A percentile compares a stretch with the other conserved stretches of the same genome.
Evolutionary conservation across 306 rosid genomes (phyloP).

Genomic region (Trichosanthes truncata): DNA sequence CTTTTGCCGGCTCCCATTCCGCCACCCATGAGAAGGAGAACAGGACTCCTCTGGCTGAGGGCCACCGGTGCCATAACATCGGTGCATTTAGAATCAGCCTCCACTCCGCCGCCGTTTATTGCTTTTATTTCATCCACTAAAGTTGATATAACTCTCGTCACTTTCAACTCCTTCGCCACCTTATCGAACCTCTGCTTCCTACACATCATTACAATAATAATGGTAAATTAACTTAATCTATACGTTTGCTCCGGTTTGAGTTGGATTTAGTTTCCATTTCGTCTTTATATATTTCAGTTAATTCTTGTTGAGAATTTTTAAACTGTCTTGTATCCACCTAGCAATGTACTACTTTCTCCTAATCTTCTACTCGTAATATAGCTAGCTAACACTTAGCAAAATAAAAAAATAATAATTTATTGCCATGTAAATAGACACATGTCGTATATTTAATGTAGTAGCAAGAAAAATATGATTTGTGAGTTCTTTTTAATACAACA

Average conservation of each 20-base stretch:
- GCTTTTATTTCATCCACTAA: slow-evolving; percentile 70
- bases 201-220: too few relatives aligned
- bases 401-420: too few relatives aligned
- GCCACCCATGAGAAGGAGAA: slow-evolving; percentile 84
- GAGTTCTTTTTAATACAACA: too few relatives aligned
- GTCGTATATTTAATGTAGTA: too few relatives aligned
- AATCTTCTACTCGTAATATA: too few relatives aligned
- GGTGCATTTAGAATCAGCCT: slow-evolving; percentile 23
- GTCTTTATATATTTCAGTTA: background rate
- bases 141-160: slow-evolving; percentile 53
- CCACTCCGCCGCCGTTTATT: slow-evolving; percentile 20
- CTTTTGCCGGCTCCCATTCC: slow-evolving; percentile 99
- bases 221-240: too few relatives aligned
- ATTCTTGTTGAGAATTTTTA: too few relatives aligned
- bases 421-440: too few relatives aligned
- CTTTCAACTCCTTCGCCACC: slow-evolving; percentile 40
- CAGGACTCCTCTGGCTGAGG: slow-evolving; percentile 62
- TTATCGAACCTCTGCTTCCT: slow-evolving; percentile 69
- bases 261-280: too few relatives aligned
- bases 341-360: background rate
- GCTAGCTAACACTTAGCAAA: too few relatives aligned
- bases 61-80: slow-evolving; percentile 56
- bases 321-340: background rate
- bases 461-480: too few relatives aligned
- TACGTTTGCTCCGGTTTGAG: too few relatives aligned